phyloP scores from a whole-genome alignment of 2,329 filamentous ascomycete species.

The Aphanocladium album region DNA sequence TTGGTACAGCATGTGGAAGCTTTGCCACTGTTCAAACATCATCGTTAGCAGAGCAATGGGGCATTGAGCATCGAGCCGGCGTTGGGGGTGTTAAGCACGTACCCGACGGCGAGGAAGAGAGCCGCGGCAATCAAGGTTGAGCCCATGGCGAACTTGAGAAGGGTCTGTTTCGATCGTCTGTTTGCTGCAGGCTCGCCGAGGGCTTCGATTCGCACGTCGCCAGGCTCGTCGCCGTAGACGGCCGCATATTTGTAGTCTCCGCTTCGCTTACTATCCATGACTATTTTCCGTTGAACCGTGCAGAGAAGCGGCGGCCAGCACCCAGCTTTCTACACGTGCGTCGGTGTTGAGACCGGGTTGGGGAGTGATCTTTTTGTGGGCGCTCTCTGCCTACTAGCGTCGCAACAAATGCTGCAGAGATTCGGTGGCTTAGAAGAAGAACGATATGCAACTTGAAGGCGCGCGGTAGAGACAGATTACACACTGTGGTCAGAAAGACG shows the following conservation, averaged over 20 bases:
- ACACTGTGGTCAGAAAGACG: neutral
- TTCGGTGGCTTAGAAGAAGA: neutral
- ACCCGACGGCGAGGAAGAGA: slow-evolving; percentile 5
- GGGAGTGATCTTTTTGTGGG: neutral
- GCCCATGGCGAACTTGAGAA: slow-evolving; percentile 1
- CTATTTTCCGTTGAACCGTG: neutral
- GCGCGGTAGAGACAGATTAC: neutral
- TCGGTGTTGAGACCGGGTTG: neutral
- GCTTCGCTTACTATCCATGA: slow-evolving; percentile 6
- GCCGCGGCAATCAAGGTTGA: slow-evolving; percentile 6
- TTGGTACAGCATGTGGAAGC: slow-evolving; percentile 3
- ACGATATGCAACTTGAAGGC: too few relatives aligned
- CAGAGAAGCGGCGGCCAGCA: neutral
- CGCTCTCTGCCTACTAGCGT: neutral
- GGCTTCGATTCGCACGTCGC: neutral
- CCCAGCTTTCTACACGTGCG: slow-evolving; percentile 3
- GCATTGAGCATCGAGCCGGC: neutral
- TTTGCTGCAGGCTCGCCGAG: neutral
- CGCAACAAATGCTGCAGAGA: neutral
- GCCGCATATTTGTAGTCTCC: slow-evolving; percentile 8
- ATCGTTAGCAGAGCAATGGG: neutral
- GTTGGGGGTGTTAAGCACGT: neutral
- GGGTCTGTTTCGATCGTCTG: neutral
- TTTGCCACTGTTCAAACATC: neutral
- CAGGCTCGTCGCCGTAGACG: slow-evolving; percentile 3